Percentiles rank a stretch among this genome's conserved stretches.
Evolutionary conservation across 129 eudicot species (phyloP).

Genomic region (Apium graveolens): DNA sequence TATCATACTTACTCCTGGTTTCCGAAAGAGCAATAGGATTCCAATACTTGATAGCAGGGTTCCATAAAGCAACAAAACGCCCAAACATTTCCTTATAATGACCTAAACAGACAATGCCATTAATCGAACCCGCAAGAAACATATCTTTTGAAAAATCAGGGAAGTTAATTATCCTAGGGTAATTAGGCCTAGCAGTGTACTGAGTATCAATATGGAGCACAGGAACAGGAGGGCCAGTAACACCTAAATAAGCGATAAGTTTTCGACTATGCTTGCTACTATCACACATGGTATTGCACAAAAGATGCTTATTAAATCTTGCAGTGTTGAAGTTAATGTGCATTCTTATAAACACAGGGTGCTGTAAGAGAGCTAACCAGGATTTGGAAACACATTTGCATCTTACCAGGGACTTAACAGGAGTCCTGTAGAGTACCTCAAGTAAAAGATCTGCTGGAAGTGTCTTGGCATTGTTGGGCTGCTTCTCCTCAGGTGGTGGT

Average conservation of each 20-base stretch:
- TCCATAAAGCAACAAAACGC: conserved; percentile 1
- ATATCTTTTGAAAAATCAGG: background rate
- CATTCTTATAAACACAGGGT: background rate
- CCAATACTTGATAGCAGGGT: background rate
- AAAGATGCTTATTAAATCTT: background rate
- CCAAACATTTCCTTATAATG: background rate
- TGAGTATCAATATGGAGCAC: background rate
- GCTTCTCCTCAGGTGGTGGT: background rate
- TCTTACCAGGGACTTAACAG: background rate
- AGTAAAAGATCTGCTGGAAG: background rate
- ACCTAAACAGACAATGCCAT: background rate
- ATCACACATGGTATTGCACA: background rate
- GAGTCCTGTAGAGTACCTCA: background rate
- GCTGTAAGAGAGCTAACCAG: background rate
- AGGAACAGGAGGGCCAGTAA: background rate
- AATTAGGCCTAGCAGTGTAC: background rate
- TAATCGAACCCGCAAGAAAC: background rate
- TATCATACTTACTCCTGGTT: background rate
- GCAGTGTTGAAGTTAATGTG: background rate
- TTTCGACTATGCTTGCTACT: no score
- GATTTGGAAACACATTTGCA: background rate
- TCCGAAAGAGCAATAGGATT: background rate
- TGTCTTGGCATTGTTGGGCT: background rate
- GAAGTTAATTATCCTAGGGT: background rate
- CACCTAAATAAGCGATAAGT: background rate